Evolutionary conservation across 1,139 yeast species (phyloP).

Genomic region (Geotrichum carabidarum): DNA sequence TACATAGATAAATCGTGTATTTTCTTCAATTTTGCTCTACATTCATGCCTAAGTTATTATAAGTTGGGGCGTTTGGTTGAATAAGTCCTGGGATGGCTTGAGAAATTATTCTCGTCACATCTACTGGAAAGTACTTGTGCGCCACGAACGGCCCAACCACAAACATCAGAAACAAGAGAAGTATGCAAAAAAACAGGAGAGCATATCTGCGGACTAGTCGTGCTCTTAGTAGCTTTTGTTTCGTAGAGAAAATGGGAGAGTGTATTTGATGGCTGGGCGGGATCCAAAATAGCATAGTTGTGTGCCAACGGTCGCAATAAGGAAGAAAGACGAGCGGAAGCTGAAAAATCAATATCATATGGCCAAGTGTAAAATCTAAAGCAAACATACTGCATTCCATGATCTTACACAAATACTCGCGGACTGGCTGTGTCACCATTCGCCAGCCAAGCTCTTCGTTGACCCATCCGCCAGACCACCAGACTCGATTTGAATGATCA

Average conservation of each 20-base stretch:
- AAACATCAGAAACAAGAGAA: conserved; percentile 38
- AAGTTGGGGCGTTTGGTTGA: conserved; percentile 21
- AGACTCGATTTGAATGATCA: conserved; percentile 56
- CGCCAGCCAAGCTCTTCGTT: conserved; percentile 55
- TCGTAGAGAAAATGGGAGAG: conserved; percentile 42
- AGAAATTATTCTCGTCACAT: conserved; percentile 11
- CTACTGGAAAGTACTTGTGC: conserved; percentile 18
- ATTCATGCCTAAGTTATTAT: conserved; percentile 17
- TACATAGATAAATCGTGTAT: not conserved
- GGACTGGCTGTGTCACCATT: conserved; percentile 56
- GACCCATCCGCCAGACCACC: conserved; percentile 88
- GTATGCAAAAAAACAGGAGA: conserved; percentile 42
- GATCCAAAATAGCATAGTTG: conserved; percentile 76
- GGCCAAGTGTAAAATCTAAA: conserved; percentile 67
- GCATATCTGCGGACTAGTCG: conserved; percentile 41
- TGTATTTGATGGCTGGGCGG: conserved; percentile 54
- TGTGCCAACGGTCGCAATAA: conserved; percentile 69
- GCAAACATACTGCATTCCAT: conserved; percentile 67
- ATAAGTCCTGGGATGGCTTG: conserved; percentile 24
- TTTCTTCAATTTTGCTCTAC: conserved; percentile 9
- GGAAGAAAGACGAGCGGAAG: conserved; percentile 65
- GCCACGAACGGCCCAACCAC: conserved; percentile 25
- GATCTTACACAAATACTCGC: conserved; percentile 65
- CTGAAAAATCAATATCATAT: conserved; percentile 54
- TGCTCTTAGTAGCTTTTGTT: conserved; percentile 39